Evolutionary conservation across 2,329 filamentous ascomycete species (phyloP), one percentile per base, ranked within the genome.

Genomic region (Cercospora sesami): DNA sequence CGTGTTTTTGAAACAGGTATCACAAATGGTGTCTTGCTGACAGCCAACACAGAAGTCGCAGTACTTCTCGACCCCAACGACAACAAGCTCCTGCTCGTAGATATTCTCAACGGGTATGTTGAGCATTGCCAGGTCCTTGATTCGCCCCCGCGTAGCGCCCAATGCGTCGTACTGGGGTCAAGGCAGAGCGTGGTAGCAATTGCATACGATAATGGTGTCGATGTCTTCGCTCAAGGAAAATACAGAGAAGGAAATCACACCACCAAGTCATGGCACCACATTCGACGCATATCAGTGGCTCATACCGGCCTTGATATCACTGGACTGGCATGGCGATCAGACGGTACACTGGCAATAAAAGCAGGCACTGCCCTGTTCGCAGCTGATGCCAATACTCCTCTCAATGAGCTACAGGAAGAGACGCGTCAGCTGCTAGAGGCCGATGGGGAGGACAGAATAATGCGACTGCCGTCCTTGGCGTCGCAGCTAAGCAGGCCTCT

Each of bases 361-460:
- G 89, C 93, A 7, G 95, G 95, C 0, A 97, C 97, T 76, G 94
- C 97, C 76, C 83, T 99, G 12, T 94, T 97, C 77, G 85, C 96
- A 6, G 90, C 94, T 76, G 91, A 92, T 73, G 88, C 94, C 68
- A 84, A 87, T n/a, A 87, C 96, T 26, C 86, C 90, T 65, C 85
- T 86, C 0, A 86, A 89, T 68, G 84, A 86, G 8, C 80, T 91
- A 9, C 83, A 90, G 18, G 33, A 57, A 6, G 70, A 77, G 16
- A 42, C 72, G 10, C 65, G 55, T 39, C 69, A 75, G n/a, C 58
- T 64, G 5, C 28, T 71, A 21, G 71, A 68, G 26, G 18, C 67
- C 5, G 5, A 14, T 57, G 23, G 48, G 45, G 21, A 63, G 33
- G 28, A 31, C 26, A 21, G 16, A 18, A 48, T 21, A 10, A 48